Conservation (phyloP, 2,329 filamentous ascomycete genomes). For the Aspergillus pseudoglaucus region DNA sequence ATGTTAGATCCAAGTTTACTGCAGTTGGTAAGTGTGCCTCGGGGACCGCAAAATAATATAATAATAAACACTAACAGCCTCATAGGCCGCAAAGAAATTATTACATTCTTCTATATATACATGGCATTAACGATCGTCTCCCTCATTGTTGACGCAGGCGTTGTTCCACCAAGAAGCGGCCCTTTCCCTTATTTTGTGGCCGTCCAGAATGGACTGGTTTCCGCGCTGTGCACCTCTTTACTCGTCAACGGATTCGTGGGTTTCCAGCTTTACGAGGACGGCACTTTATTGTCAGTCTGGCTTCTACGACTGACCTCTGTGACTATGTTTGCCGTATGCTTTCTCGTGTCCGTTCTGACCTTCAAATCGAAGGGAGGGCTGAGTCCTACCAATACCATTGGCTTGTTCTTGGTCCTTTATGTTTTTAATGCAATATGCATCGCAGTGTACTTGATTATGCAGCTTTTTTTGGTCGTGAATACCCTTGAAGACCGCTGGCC, state of each 20-base stretch:
- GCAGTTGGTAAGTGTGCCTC: slow-evolving; percentile 67
- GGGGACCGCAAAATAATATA: background rate
- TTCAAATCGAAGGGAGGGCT: slow-evolving; percentile 89
- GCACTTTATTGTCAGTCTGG: slow-evolving; percentile 89
- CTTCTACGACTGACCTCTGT: slow-evolving; percentile 72
- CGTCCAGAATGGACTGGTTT: slow-evolving; percentile 75
- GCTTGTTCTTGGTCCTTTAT: slow-evolving; percentile 87
- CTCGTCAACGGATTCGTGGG: slow-evolving; percentile 97
- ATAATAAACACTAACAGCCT: slow-evolving; percentile 6
- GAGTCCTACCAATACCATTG: slow-evolving; percentile 75
- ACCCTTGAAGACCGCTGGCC: slow-evolving; percentile 96
- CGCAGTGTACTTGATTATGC: slow-evolving; percentile 77
- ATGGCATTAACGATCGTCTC: slow-evolving; percentile 84
- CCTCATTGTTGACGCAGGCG: slow-evolving; percentile 84
- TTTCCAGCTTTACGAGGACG: slow-evolving; percentile 97
- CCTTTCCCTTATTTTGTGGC: slow-evolving; percentile 90
- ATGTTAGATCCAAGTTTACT: slow-evolving; percentile 95
- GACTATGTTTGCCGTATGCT: slow-evolving; percentile 77
- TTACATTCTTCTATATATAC: slow-evolving; percentile 96
- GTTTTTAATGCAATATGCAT: slow-evolving; percentile 83
- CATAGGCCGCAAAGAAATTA: slow-evolving; percentile 61
- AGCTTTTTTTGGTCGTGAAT: slow-evolving; percentile 78
- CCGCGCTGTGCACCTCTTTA: slow-evolving; percentile 79
- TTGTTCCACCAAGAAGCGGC: slow-evolving; percentile 72
- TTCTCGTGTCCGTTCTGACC: slow-evolving; percentile 80